A percentile compares a stretch with the other conserved stretches of the same genome.
These are phyloP conservation scores for Neurospora sp. DNA, from an alignment of 2,329 filamentous ascomycete genomes.

Conservation along the genomic window DNA sequence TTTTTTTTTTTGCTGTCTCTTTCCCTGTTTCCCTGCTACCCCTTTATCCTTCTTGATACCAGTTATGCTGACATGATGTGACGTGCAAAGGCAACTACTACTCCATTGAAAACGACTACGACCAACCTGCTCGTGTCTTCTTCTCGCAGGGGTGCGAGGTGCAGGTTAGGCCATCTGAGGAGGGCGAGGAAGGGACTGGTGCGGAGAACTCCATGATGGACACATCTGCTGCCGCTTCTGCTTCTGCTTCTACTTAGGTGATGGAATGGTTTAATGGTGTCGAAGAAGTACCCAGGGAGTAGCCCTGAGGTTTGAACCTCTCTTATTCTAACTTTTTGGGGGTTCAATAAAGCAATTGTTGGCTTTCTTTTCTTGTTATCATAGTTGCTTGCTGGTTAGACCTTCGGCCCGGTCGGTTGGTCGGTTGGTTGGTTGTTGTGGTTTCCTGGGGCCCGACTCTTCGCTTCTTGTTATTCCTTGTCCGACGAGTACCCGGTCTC, in stretches of 20 bases:
- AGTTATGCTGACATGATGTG: slow-evolving; percentile 7
- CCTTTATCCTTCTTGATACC: no score
- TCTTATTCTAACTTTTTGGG: neutral
- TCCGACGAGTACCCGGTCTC: neutral
- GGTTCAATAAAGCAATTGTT: neutral
- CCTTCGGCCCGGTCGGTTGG: no score
- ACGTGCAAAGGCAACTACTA: slow-evolving; percentile 74
- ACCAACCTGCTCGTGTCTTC: slow-evolving; percentile 68
- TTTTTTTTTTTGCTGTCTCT: slow-evolving; percentile 2
- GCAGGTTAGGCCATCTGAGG: slow-evolving; percentile 13
- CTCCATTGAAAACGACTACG: slow-evolving; percentile 73
- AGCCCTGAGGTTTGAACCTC: neutral
- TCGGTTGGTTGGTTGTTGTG: no score
- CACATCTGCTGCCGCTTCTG: neutral
- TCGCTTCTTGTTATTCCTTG: neutral
- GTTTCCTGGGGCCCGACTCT: neutral
- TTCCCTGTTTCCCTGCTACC: no score
- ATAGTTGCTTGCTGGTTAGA: neutral
- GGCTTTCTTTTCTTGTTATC: neutral
- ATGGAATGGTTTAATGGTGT: neutral
- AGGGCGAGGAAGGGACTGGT: neutral
- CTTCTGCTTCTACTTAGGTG: neutral
- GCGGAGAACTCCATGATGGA: slow-evolving; percentile 1
- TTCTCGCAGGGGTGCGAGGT: slow-evolving; percentile 80
- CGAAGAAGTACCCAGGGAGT: neutral